phyloP scores from a whole-genome alignment of 1,284 basidiomycete species.

The Ceratobasidium sp. region DNA sequence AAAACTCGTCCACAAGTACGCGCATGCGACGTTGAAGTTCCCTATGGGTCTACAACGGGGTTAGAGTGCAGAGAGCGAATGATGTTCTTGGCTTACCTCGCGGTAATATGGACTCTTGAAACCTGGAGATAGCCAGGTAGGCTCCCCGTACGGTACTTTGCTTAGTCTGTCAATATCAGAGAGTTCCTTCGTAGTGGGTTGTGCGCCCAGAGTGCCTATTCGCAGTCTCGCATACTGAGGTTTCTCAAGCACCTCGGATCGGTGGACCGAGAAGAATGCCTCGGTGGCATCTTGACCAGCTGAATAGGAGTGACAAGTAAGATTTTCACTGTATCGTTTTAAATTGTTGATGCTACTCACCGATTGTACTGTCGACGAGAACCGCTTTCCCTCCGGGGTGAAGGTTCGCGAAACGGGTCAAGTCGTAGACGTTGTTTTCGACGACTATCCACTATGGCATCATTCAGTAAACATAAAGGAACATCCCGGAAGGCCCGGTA shows the following conservation, averaged over 20 bases:
- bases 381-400: slow-evolving; percentile 78
- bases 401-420: slow-evolving; percentile 71
- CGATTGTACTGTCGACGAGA: slow-evolving; percentile 62
- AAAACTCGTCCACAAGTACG: slow-evolving; percentile 59
- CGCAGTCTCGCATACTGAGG: slow-evolving; percentile 60
- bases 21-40: slow-evolving; percentile 55
- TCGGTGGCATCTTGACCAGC: slow-evolving; percentile 65
- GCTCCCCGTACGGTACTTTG: slow-evolving; percentile 65
- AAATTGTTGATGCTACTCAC: slow-evolving; percentile 38
- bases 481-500: too few relatives aligned
- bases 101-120: slow-evolving; percentile 67
- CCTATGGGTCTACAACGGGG: slow-evolving; percentile 49
- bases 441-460: slow-evolving; percentile 70
- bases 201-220: slow-evolving; percentile 61
- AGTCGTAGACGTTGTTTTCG: slow-evolving; percentile 76
- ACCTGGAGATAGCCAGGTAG: slow-evolving; percentile 62
- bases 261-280: slow-evolving; percentile 67
- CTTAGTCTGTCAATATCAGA: slow-evolving; percentile 51
- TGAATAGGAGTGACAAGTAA: slow-evolving; percentile 58
- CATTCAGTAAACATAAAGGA: background rate
- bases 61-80: background rate
- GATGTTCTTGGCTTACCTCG: slow-evolving; percentile 50
- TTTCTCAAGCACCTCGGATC: slow-evolving; percentile 63
- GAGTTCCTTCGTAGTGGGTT: slow-evolving; percentile 45
- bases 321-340: slow-evolving; percentile 56